Conservation (phyloP, 2,329 filamentous ascomycete species). For the Triangularia setosa region DNA sequence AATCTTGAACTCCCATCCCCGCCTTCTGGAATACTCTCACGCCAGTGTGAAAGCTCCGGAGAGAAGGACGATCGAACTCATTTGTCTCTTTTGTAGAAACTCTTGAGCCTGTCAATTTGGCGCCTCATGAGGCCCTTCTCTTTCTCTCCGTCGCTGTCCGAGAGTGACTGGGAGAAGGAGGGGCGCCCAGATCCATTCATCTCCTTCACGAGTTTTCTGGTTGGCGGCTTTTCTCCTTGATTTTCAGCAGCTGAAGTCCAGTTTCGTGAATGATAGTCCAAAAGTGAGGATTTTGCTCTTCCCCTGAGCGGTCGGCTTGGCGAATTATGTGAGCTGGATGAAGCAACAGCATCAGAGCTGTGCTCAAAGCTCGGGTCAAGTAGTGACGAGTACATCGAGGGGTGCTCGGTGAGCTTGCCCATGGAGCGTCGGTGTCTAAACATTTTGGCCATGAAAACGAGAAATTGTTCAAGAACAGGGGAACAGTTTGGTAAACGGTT, state of each 20-base stretch:
- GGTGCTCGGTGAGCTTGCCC: slow-evolving; percentile 11
- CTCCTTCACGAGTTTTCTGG: slow-evolving; percentile 26
- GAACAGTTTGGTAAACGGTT: neutral
- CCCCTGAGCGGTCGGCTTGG: slow-evolving; percentile 1
- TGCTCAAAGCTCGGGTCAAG: slow-evolving; percentile 12
- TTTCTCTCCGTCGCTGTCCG: slow-evolving; percentile 23
- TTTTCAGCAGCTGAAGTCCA: slow-evolving; percentile 22
- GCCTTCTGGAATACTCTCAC: neutral
- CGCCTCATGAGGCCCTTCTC: slow-evolving; percentile 24
- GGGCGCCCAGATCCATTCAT: slow-evolving; percentile 22
- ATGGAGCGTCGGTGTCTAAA: slow-evolving; percentile 16
- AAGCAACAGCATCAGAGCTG: neutral
- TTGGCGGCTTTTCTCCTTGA: slow-evolving; percentile 22
- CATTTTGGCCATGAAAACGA: slow-evolving; percentile 20
- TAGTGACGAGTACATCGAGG: slow-evolving; percentile 24
- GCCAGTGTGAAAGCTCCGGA: neutral
- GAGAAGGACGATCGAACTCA: neutral
- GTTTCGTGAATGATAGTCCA: slow-evolving; percentile 10
- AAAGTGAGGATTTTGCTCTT: slow-evolving; percentile 10
- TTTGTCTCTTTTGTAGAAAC: slow-evolving; percentile 21
- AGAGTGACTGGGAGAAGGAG: slow-evolving; percentile 22
- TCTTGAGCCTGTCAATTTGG: slow-evolving; percentile 21
- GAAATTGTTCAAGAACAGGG: neutral
- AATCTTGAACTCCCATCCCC: neutral
- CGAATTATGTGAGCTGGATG: neutral